These are phyloP conservation scores for Rhododendron henanense DNA, from an alignment of 148 eudicot genomes.

Conservation along the genomic window DNA sequence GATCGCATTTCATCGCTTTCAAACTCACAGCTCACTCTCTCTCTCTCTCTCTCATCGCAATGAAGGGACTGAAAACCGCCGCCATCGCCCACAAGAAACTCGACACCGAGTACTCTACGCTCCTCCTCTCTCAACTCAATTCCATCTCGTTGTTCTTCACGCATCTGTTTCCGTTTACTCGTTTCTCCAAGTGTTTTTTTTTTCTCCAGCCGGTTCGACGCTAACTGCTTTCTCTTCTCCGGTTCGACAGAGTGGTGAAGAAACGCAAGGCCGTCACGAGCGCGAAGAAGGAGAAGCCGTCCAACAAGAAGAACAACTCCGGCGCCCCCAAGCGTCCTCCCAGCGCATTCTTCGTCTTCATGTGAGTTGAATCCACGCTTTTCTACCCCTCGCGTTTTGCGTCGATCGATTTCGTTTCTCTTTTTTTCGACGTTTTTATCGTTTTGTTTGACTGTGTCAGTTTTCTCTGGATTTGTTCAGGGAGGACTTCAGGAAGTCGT, in stretches of 20 bases:
- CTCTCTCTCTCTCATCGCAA: background rate
- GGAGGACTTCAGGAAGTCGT: constrained; percentile 36
- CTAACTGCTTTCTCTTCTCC: background rate
- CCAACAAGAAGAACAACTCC: constrained; percentile 15
- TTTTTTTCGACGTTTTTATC: background rate
- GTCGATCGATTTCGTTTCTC: background rate
- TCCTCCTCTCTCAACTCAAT: too few species aligned
- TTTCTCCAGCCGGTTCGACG: too few species aligned
- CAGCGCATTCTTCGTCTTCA: constrained; percentile 31
- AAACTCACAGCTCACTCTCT: background rate
- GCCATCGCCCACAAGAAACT: constrained; percentile 10
- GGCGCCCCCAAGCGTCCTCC: constrained; percentile 38
- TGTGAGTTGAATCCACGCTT: constrained; percentile 9
- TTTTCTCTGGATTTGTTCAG: constrained; percentile 9
- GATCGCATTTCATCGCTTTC: background rate
- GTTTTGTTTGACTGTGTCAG: background rate
- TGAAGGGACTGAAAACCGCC: constrained; percentile 11
- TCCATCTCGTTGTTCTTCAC: background rate
- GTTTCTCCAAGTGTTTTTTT: background rate
- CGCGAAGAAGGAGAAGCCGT: constrained; percentile 5
- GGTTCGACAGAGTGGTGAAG: constrained; percentile 14
- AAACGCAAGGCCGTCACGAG: constrained; percentile 14
- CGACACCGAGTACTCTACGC: background rate
- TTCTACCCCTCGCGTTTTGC: too few species aligned
- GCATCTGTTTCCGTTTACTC: background rate